A percentile compares a stretch with the other conserved stretches of the same genome.
Evolutionary conservation across 177 flowering plant species (phyloP).

Genomic region (Vitis hybrid): DNA sequence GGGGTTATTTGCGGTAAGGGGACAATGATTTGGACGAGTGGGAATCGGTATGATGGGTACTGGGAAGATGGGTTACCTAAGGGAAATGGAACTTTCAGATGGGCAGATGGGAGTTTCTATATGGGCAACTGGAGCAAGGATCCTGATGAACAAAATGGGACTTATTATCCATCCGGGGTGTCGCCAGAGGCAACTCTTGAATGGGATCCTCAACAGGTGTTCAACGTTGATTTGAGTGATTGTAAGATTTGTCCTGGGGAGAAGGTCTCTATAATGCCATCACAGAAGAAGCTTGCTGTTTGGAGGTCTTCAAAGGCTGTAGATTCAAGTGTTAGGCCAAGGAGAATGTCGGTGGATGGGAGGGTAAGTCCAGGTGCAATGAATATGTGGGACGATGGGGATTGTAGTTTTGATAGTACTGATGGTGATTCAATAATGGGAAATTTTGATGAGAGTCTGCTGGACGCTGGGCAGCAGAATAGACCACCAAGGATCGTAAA

Average conservation of each 20-base stretch:
- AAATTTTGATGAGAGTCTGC: constrained; percentile 23
- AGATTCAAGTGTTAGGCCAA: constrained; percentile 30
- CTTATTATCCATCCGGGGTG: constrained; percentile 32
- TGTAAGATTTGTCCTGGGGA: constrained; percentile 35
- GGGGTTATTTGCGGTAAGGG: constrained; percentile 55
- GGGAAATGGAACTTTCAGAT: constrained; percentile 52
- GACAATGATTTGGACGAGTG: constrained; percentile 45
- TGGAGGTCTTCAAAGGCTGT: constrained; percentile 46
- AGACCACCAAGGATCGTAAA: constrained; percentile 38
- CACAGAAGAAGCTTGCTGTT: constrained; percentile 55
- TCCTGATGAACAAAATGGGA: constrained; percentile 42
- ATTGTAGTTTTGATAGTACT: neutral
- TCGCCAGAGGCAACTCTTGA: constrained; percentile 20
- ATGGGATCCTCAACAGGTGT: constrained; percentile 49
- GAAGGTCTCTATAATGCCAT: constrained; percentile 46
- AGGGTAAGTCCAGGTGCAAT: constrained; percentile 31
- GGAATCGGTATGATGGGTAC: constrained; percentile 47
- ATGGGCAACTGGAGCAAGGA: constrained; percentile 52
- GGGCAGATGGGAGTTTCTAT: constrained; percentile 50
- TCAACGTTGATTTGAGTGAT: constrained; percentile 25
- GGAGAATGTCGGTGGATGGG: constrained; percentile 54
- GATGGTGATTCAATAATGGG: constrained; percentile 14
- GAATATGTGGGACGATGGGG: constrained; percentile 31
- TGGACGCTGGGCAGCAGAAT: constrained; percentile 26
- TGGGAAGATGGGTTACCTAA: constrained; percentile 60